Evolutionary conservation across 2,329 filamentous ascomycete species (phyloP).

Genomic region (Xylariales sp.): DNA sequence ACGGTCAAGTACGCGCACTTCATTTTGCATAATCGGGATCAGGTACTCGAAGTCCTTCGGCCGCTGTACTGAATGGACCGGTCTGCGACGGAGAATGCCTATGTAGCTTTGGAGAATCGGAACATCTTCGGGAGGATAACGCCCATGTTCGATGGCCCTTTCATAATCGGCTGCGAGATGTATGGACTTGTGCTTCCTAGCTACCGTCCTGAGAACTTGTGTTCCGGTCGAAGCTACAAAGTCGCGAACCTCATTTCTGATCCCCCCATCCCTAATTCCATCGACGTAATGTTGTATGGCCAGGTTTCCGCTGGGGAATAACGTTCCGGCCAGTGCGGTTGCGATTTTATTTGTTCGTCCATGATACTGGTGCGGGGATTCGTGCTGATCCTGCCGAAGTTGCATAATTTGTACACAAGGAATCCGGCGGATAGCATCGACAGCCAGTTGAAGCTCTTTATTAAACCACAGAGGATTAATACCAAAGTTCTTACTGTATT

Average conservation of each 20-base stretch:
- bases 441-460: constrained; percentile 62
- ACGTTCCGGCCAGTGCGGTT: constrained; percentile 48
- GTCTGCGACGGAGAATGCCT: constrained; percentile 58
- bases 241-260: constrained; percentile 57
- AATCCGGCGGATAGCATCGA: constrained; percentile 63
- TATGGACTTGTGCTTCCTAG: constrained; percentile 64
- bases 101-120: constrained; percentile 62
- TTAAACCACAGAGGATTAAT: constrained; percentile 62
- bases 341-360: constrained; percentile 56
- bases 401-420: constrained; percentile 64
- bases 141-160: constrained; percentile 60
- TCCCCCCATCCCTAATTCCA: constrained; percentile 61
- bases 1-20: constrained; percentile 53
- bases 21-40: constrained; percentile 54
- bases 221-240: constrained; percentile 47
- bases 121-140: constrained; percentile 56
- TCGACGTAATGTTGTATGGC: constrained; percentile 58
- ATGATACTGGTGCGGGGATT: constrained; percentile 64
- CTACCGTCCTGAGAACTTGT: constrained; percentile 55
- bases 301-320: constrained; percentile 31
- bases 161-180: constrained; percentile 69
- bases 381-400: constrained; percentile 65
- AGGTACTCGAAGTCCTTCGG: constrained; percentile 48
- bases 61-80: constrained; percentile 41
- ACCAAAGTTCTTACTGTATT: constrained; percentile 55